phyloP scores from a whole-genome alignment of 2,329 filamentous ascomycete species.

The Stenocarpella maydis region DNA sequence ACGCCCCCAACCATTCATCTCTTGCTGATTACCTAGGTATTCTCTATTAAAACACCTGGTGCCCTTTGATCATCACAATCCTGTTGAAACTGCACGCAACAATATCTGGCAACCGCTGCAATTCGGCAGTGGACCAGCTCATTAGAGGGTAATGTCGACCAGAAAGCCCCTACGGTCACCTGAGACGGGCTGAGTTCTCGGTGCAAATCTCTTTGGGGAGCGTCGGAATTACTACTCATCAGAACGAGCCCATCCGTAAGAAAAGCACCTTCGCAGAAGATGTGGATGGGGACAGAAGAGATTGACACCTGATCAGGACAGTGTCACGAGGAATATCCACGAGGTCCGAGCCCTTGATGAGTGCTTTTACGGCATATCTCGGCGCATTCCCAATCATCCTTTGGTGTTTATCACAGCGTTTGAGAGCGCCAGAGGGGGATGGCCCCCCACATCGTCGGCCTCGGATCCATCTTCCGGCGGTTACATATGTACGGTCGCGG shows the following conservation, averaged over 20 bases:
- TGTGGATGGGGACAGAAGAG: not conserved
- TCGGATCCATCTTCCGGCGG: conserved; percentile 1
- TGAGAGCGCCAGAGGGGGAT: not conserved
- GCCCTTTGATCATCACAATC: not conserved
- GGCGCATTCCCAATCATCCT: not conserved
- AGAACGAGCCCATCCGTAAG: not conserved
- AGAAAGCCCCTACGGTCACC: not conserved
- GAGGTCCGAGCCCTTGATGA: not conserved
- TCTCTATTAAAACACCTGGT: not conserved
- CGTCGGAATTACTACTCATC: not conserved
- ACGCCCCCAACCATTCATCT: not conserved
- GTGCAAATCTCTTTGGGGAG: not conserved
- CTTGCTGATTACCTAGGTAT: not conserved
- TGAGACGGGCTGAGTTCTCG: too few species aligned
- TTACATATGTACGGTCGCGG: not conserved
- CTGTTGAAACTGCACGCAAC: not conserved
- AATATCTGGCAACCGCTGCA: not conserved
- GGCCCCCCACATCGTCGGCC: conserved; percentile 11
- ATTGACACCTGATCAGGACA: not conserved
- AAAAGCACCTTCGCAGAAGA: not conserved
- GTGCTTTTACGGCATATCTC: not conserved
- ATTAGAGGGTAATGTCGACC: not conserved
- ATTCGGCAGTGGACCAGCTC: not conserved
- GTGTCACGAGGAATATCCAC: not conserved
- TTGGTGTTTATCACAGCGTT: conserved; percentile 10